These are phyloP conservation scores for Oryza meyeriana DNA, from an alignment of 176 grass and related monocot genomes.

Conservation along the genomic window DNA sequence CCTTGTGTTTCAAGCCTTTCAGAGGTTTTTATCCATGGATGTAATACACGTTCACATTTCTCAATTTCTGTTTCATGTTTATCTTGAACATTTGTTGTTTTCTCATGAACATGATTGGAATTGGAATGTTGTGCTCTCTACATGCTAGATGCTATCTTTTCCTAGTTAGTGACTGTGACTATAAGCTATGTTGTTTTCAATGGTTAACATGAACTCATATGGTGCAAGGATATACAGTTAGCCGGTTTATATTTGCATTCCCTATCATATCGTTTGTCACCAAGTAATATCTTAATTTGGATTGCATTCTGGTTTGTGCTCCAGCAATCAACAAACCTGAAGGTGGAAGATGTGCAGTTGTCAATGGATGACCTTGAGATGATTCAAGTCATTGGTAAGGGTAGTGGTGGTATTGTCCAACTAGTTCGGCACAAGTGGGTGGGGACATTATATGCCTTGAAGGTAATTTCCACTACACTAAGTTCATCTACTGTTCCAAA, in stretches of 20 bases:
- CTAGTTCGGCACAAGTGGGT: slow-evolving; percentile 92
- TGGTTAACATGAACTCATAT: slow-evolving; percentile 8
- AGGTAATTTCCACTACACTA: slow-evolving; percentile 47
- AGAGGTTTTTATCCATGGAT: neutral
- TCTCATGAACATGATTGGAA: neutral
- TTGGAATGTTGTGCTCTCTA: neutral
- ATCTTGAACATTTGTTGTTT: neutral
- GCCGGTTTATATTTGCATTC: slow-evolving; percentile 8
- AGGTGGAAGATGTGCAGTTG: slow-evolving; percentile 74
- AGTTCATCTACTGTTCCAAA: neutral
- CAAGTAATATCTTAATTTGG: slow-evolving; percentile 12
- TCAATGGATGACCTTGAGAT: slow-evolving; percentile 84
- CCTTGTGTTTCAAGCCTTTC: neutral
- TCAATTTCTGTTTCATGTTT: neutral
- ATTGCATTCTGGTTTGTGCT: slow-evolving; percentile 14
- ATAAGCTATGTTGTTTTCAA: neutral
- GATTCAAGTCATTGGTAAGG: slow-evolving; percentile 96
- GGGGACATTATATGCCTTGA: slow-evolving; percentile 81
- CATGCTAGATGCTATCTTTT: no score
- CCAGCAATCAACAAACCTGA: slow-evolving; percentile 52
- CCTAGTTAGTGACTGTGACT: neutral
- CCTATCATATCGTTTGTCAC: neutral
- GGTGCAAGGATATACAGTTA: neutral
- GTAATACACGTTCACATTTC: neutral
- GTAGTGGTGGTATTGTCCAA: slow-evolving; percentile 88